Evolutionary conservation across 208 protist genomes (phyloP), one percentile per base, ranked within the genome.

Genomic region (Acanthamoeba castellanii): DNA sequence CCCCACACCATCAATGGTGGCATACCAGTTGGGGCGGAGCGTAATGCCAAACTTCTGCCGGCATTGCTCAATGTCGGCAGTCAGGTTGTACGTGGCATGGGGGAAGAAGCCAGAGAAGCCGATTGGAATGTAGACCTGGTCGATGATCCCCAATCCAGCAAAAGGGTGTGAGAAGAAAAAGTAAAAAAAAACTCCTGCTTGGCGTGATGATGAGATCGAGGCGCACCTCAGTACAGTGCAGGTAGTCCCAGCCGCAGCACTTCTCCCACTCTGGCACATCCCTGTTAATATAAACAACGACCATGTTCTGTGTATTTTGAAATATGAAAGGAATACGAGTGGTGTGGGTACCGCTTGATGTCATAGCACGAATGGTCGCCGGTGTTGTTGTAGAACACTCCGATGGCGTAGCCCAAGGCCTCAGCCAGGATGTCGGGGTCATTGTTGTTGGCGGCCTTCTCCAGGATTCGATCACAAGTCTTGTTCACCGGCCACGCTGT

Each of bases 201-300:
- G n/a, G n/a, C n/a, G n/a, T n/a, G n/a, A n/a, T n/a, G n/a, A n/a
- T n/a, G n/a, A n/a, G n/a, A n/a, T n/a, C n/a, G n/a, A n/a, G n/a
- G n/a, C n/a, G 37, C 27, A 96, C 95, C 76, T 98, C 96, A 25
- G 97, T 98, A 90, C 97, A 98, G 27, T 72, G 32, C 92, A 97
- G 97, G 74, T 96, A 98, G 72, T 97, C 95, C 97, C 97, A 98
- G 37, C 16, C 57, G 37, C 76, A 59, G 37, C 76, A 47, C 22
- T 47, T 85, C 37, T 34, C 76, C 76, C 76, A 85, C 32, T 85
- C 76, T 0, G 76, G 76, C 47, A 47, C 76, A 25, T 85, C 76
- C 22, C 76, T 85, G 37, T 3, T 37, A 37, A 37, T 37, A 37
- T 37, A 37, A 3, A 37, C 37, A 37, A 37, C 37, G 37, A 3